phyloP scores from a whole-genome alignment of 129 eudicot genomes.

The Lactuca saligna region DNA sequence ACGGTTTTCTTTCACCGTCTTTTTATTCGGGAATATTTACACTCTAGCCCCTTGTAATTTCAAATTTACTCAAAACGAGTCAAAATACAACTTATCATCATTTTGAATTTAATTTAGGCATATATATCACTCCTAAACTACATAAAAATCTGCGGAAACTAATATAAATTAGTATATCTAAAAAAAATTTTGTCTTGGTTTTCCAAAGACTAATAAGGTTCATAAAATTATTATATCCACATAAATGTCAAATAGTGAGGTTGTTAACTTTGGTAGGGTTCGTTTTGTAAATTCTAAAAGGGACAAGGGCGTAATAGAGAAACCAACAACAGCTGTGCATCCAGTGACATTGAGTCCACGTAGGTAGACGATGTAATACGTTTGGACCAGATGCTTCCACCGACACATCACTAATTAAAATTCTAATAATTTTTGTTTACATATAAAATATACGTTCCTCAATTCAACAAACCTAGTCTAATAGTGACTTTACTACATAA shows the following conservation, averaged over 20 bases:
- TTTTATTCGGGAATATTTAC: conserved; percentile 6
- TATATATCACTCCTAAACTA: not conserved
- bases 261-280: not conserved
- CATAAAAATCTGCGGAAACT: not conserved
- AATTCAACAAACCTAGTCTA: not conserved
- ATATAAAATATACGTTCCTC: not conserved
- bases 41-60: not conserved
- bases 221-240: too few species aligned
- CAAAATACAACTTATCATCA: too few species aligned
- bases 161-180: too few species aligned
- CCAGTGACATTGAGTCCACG: conserved; percentile 23
- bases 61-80: not conserved
- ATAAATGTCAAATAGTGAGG: not conserved
- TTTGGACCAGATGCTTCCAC: conserved; percentile 34
- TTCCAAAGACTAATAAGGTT: not conserved
- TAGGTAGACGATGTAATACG: conserved; percentile 32
- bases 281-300: not conserved
- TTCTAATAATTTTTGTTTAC: not conserved
- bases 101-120: too few species aligned
- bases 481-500: too few species aligned
- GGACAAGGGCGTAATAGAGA: not conserved
- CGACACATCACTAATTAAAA: conserved; percentile 21
- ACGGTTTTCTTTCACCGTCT: conserved; percentile 14
- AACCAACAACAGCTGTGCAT: conserved; percentile 15
- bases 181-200: too few species aligned